Base-by-base conservation (phyloP, 345 rosid genomes). In the Lumnitzera littorea region DNA sequence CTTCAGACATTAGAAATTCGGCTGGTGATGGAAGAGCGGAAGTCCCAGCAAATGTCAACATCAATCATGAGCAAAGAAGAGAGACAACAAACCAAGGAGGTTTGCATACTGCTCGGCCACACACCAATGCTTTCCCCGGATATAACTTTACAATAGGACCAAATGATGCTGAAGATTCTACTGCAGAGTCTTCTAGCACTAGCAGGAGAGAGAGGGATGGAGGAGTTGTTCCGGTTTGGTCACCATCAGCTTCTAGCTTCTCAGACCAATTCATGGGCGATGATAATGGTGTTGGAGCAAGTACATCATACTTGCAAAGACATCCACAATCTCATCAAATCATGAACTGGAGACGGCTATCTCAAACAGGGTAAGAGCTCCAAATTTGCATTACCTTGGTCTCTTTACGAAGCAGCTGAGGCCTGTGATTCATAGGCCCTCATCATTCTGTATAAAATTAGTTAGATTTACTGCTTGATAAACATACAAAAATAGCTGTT, bases 171-270 rank as follows among this genome's bases (percentile, higher is more conserved):
- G 99, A 89, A 71, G 97, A 94, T 67, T 89, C 96, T 27, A 84
- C 96, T 5, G 91, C 91, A 46, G 97, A 94, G 73, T 94, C 99
- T 24, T 89, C 97, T 0, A 87, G 85, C 69, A 77, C 80, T 55
- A 72, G 69, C 63, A 73, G 91, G 75, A 88, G 97, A 75, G 96
- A 83, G 70, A 77, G 98, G 70, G 94, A 87, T n/a, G 95, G 99
- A 65, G 91, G 86, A 46, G 76, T 86, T 14, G 96, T 94, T 66
- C 99, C 99, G 2, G 96, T 87, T 55, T 94, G 99, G 99, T 86
- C 96, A 51, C 95, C 91, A 15, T 61, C 84, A 61, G 25, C 84
- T 62, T 58, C 94, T 31, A 76, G 81, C 64, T 87, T 76, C 83
- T 83, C 97, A 3, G 97, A 89, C 67, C 96, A 87, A 74, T 80